Base-by-base conservation (phyloP, 1,284 basidiomycete genomes). In the Moesziomyces parantarcticus region DNA sequence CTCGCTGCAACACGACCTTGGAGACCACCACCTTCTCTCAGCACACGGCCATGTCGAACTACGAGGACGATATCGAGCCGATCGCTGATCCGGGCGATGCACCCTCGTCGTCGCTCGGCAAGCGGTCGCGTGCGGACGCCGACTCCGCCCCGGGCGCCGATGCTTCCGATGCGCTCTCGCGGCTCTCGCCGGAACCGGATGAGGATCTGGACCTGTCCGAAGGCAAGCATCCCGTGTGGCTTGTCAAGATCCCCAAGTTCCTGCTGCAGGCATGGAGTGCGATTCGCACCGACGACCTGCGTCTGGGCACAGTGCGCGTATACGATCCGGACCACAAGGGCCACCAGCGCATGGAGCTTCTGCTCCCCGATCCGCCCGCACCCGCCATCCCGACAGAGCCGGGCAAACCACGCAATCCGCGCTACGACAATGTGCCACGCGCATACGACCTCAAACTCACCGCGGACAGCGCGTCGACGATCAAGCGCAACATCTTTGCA, bases 221-320 rank as follows among this genome's bases (percentile, higher is more conserved):
- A 18, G 80, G 76, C 1, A 58, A 70, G 20, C 75, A 77, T 26
- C 75, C 76, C 26, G 76, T 81, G 1, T 83, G 82, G 82, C 62
- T 83, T 0, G 82, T 83, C 42, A 83, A 86, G 81, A 84, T 88
- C 26, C 87, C 87, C 13, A 81, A 85, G 16, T 87, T 87, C 77
- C 62, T 88, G 20, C 78, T 86, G 32, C 85, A 87, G 60, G 83
- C 85, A 32, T 88, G 87, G 87, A 81, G 83, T 63, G 75, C 81
- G 20, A 84, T 86, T 14, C 75, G 80, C n/a, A 82, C 85, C 51
- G 84, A 84, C 21, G 87, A 86, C 21, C 77, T 85, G 34, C 81
- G 85, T 5, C 64, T 88, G 14, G 87, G 87, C 5, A 85, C 85
- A 3, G 83, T 88, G 39, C 69, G 86, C 1, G 85, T 88, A 2